Evolutionary conservation across 2,329 filamentous ascomycete species (phyloP).

Genomic region (Bipolaris cookei): DNA sequence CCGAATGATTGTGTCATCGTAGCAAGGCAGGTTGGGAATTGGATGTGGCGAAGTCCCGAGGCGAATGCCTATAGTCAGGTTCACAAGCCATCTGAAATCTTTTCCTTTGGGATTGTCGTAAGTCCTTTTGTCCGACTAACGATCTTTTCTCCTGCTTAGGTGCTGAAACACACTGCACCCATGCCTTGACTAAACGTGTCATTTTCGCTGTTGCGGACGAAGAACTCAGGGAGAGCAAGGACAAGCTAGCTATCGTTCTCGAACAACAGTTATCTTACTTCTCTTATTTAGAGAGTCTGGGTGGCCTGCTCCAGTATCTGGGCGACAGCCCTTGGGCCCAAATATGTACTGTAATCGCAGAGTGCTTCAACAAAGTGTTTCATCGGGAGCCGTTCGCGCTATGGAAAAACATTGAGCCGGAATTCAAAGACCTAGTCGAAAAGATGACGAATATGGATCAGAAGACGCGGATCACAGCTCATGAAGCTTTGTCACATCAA

Average conservation of each 20-base stretch:
- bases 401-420: background rate
- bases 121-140: conserved; percentile 18
- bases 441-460: background rate
- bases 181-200: background rate
- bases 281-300: background rate
- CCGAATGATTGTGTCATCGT: conserved; percentile 46
- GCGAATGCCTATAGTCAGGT: conserved; percentile 51
- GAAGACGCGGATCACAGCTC: too few species aligned
- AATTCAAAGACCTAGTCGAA: background rate
- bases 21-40: conserved; percentile 52
- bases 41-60: conserved; percentile 56
- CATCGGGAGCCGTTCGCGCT: background rate
- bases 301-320: background rate
- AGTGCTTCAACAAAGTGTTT: background rate
- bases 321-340: background rate
- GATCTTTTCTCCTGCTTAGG: background rate
- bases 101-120: conserved; percentile 55
- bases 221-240: background rate
- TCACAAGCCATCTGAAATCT: conserved; percentile 52
- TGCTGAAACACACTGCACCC: background rate
- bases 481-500: too few species aligned
- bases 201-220: background rate
- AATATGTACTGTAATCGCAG: too few species aligned
- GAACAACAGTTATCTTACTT: background rate
- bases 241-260: background rate